phyloP scores from a whole-genome alignment of 164 flowering plant species.

The Annona squamosa region DNA sequence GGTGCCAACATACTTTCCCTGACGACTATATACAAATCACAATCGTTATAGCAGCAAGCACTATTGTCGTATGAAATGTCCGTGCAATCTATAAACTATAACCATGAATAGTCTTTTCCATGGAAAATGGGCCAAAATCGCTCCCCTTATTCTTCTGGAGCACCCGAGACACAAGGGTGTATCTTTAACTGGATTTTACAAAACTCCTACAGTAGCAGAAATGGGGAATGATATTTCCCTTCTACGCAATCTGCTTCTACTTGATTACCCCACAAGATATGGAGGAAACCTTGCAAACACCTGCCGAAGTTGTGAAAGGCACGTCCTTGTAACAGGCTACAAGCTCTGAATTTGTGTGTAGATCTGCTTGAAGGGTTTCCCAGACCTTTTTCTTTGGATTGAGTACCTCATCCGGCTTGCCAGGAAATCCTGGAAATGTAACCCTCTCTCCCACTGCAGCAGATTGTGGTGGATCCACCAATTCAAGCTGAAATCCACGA shows the following conservation, averaged over 20 bases:
- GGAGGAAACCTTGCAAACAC: conserved; percentile 74
- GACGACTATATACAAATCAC: too few species aligned
- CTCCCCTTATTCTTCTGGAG: too few species aligned
- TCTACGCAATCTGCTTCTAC: conserved; percentile 20
- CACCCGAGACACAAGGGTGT: too few species aligned
- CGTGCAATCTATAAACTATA: too few species aligned
- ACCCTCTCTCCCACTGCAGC: conserved; percentile 55
- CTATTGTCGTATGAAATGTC: too few species aligned
- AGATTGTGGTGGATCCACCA: conserved; percentile 30
- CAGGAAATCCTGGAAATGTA: conserved; percentile 63
- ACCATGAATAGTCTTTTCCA: too few species aligned
- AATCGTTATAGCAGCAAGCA: too few species aligned
- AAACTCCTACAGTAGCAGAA: not conserved
- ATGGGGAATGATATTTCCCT: not conserved
- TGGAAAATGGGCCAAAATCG: too few species aligned
- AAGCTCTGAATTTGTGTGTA: conserved; percentile 41
- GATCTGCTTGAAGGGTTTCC: conserved; percentile 72
- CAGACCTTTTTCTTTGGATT: conserved; percentile 91
- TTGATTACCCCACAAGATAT: conserved; percentile 56
- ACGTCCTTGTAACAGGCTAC: conserved; percentile 67
- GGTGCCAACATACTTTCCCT: too few species aligned
- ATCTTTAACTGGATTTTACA: too few species aligned
- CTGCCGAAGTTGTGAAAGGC: conserved; percentile 81
- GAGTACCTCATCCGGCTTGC: conserved; percentile 63
- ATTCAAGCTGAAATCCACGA: conserved; percentile 57